Conservation (phyloP, 2,329 filamentous ascomycete species). For the Exophiala phaeomuriformis region DNA sequence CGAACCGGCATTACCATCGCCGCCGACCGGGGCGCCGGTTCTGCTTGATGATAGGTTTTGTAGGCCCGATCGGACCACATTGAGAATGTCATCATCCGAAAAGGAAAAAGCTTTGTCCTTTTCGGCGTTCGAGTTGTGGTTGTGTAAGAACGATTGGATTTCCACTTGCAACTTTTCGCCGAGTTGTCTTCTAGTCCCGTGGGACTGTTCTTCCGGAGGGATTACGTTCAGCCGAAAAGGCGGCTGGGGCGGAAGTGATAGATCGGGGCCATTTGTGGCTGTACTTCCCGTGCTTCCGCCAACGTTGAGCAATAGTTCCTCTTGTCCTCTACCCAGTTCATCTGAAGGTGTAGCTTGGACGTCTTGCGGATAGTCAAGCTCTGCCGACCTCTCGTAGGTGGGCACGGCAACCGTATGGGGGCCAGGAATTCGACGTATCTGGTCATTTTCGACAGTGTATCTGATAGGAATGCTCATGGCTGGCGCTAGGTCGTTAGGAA, state of each 20-base stretch:
- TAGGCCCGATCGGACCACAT: slow-evolving; percentile 7
- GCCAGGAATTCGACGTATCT: not conserved
- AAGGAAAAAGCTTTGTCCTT: not conserved
- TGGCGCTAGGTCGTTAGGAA: not conserved
- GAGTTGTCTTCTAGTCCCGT: not conserved
- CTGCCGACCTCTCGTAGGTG: slow-evolving; percentile 6
- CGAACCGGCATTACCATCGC: not conserved
- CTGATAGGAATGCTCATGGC: not conserved
- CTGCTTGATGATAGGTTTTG: not conserved
- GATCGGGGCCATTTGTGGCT: not conserved
- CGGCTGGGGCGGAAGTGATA: slow-evolving; percentile 3
- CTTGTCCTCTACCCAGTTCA: slow-evolving; percentile 10
- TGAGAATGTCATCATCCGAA: slow-evolving; percentile 11
- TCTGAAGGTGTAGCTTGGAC: not conserved
- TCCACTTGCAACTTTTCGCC: slow-evolving; percentile 11
- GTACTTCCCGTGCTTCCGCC: slow-evolving; percentile 3
- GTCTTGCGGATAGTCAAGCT: slow-evolving; percentile 7
- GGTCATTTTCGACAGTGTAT: slow-evolving; percentile 1
- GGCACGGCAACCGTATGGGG: slow-evolving; percentile 14
- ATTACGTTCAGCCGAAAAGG: slow-evolving; percentile 6
- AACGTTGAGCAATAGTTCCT: slow-evolving; percentile 12
- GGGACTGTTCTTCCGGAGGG: slow-evolving; percentile 3
- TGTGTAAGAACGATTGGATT: slow-evolving; percentile 12
- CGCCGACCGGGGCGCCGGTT: no score
- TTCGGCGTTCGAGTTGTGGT: slow-evolving; percentile 4